These are phyloP conservation scores for Picea sitchensis DNA, from an alignment of 75 land plant species.

Conservation along the genomic window DNA sequence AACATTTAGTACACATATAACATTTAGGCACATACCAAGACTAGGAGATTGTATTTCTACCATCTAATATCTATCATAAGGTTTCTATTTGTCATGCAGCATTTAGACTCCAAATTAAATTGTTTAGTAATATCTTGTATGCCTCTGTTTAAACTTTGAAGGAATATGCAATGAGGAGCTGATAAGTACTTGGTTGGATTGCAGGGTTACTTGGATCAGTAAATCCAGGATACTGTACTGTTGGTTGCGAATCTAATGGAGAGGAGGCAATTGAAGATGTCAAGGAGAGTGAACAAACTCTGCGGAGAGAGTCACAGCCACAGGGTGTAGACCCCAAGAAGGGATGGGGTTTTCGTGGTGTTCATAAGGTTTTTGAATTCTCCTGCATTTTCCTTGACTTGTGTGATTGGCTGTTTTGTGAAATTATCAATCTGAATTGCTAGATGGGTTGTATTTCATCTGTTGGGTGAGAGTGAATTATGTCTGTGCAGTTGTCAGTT, in stretches of 20 bases:
- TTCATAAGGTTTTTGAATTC: slow-evolving; percentile 50
- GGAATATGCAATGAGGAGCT: neutral
- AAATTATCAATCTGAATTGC: neutral
- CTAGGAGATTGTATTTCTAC: neutral
- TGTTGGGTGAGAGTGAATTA: neutral
- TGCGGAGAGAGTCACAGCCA: slow-evolving; percentile 24
- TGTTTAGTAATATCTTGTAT: neutral
- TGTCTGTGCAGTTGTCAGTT: neutral
- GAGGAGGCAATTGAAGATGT: slow-evolving; percentile 12
- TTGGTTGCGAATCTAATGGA: slow-evolving; percentile 10
- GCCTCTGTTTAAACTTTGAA: slow-evolving; percentile 1
- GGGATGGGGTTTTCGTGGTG: slow-evolving; percentile 72
- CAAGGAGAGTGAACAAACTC: slow-evolving; percentile 16
- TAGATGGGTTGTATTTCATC: neutral
- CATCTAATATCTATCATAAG: neutral
- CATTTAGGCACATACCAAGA: neutral
- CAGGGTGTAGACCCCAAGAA: slow-evolving; percentile 61
- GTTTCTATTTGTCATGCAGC: neutral
- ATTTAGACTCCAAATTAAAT: neutral
- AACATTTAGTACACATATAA: too few relatives aligned
- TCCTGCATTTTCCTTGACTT: neutral
- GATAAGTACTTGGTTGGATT: neutral
- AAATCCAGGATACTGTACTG: slow-evolving; percentile 27
- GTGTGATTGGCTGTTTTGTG: neutral
- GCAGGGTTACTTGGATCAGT: slow-evolving; percentile 20